A percentile compares a stretch with the other conserved stretches of the same genome.
Evolutionary conservation across 2,329 filamentous ascomycete species (phyloP).

Genomic region (Grosmannia huntii): DNA sequence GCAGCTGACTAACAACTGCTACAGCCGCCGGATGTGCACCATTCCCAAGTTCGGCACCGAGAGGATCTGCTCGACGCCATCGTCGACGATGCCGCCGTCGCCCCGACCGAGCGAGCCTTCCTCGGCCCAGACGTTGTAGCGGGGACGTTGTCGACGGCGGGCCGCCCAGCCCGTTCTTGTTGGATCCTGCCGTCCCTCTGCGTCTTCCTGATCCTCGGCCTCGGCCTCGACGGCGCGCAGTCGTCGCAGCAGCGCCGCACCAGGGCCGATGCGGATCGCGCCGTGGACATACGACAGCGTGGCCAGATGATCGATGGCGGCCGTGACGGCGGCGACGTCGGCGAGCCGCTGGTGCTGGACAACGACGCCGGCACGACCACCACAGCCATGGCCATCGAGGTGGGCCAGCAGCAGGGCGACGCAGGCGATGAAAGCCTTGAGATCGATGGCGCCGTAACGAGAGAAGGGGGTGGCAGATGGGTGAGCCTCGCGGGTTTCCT

Average conservation of each 20-base stretch:
- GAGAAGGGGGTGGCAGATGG: neutral
- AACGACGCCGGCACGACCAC: slow-evolving; percentile 15
- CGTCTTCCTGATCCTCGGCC: too few species aligned
- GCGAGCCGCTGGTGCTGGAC: slow-evolving; percentile 21
- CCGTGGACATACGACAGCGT: slow-evolving; percentile 14
- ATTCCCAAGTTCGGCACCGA: slow-evolving; percentile 13
- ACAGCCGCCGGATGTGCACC: slow-evolving; percentile 8
- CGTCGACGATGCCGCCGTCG: slow-evolving; percentile 1
- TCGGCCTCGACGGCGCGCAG: slow-evolving; percentile 18
- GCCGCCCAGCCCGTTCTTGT: neutral
- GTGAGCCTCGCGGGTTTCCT: too few species aligned
- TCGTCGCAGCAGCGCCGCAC: slow-evolving; percentile 17
- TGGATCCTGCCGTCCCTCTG: too few species aligned
- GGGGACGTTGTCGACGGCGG: neutral
- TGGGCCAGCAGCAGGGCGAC: slow-evolving; percentile 25
- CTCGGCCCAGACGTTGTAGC: slow-evolving; percentile 1
- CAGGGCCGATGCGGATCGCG: slow-evolving; percentile 11
- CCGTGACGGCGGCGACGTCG: slow-evolving; percentile 26
- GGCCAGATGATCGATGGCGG: slow-evolving; percentile 21
- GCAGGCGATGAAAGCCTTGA: slow-evolving; percentile 23
- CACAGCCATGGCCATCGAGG: slow-evolving; percentile 17
- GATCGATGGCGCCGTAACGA: slow-evolving; percentile 21
- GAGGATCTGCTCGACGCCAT: slow-evolving; percentile 3
- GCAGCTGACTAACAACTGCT: too few species aligned
- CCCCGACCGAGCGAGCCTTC: neutral